A percentile compares a stretch with the other conserved stretches of the same genome.
Conservation (phyloP, 2,329 filamentous ascomycete species). For the Fusarium ambrosium region DNA sequence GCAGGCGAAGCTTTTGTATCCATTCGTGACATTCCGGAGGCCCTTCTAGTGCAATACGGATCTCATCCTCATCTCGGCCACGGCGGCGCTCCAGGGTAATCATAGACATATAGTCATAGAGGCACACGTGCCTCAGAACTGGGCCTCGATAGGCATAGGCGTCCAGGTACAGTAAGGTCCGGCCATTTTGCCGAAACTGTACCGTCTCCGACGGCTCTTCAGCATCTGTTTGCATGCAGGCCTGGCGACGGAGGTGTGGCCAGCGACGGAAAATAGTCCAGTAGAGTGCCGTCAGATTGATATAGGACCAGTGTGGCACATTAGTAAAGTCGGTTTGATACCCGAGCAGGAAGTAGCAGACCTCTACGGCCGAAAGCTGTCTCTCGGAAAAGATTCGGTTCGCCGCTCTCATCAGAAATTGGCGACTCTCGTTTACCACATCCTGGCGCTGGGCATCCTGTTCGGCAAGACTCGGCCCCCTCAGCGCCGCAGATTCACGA, state of each 20-base stretch:
- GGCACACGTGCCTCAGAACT: neutral
- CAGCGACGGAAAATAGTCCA: slow-evolving; percentile 6
- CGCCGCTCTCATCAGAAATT: slow-evolving; percentile 8
- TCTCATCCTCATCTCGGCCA: slow-evolving; percentile 14
- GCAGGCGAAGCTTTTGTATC: slow-evolving; percentile 20
- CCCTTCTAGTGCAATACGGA: no score
- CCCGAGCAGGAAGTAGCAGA: slow-evolving; percentile 4
- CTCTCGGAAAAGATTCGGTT: slow-evolving; percentile 15
- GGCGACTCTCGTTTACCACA: neutral
- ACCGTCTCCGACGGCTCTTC: slow-evolving; percentile 10
- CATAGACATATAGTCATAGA: slow-evolving; percentile 20
- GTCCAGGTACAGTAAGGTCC: slow-evolving; percentile 2
- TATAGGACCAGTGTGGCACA: slow-evolving; percentile 4
- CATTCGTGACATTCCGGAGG: slow-evolving; percentile 3
- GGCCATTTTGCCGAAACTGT: neutral
- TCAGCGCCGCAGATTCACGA: neutral
- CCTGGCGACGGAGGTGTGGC: slow-evolving; percentile 1
- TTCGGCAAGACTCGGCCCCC: neutral
- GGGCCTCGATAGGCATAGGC: slow-evolving; percentile 5
- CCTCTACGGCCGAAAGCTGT: slow-evolving; percentile 3
- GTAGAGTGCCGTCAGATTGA: slow-evolving; percentile 10
- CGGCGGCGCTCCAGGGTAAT: slow-evolving; percentile 8
- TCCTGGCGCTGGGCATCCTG: neutral
- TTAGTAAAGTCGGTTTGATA: slow-evolving; percentile 16
- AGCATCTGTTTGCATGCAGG: neutral